phyloP scores from a whole-genome alignment of 768 basidiomycete genomes.

The Termitomyces sp. region DNA sequence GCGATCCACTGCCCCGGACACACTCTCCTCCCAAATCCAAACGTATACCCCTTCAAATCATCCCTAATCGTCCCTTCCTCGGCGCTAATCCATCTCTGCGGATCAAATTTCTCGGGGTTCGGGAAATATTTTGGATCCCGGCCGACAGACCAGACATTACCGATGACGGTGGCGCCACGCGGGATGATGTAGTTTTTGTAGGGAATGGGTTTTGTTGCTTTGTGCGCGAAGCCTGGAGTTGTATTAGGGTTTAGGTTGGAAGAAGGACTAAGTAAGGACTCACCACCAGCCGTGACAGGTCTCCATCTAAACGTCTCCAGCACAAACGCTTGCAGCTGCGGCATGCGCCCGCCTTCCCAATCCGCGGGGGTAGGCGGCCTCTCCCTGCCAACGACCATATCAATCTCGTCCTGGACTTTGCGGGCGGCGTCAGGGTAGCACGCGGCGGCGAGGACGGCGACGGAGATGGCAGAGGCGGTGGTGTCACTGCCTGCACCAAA shows the following conservation, averaged over 20 bases:
- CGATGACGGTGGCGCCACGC: slow-evolving; percentile 50
- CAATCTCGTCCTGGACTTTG: slow-evolving; percentile 50
- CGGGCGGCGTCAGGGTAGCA: slow-evolving; percentile 47
- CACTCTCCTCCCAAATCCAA: slow-evolving; percentile 59
- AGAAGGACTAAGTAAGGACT: too few species aligned
- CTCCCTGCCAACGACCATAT: slow-evolving; percentile 43
- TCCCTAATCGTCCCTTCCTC: slow-evolving; percentile 40
- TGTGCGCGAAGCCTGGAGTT: slow-evolving; percentile 57
- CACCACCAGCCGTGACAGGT: slow-evolving; percentile 45
- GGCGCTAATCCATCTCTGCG: slow-evolving; percentile 47
- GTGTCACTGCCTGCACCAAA: slow-evolving; percentile 68
- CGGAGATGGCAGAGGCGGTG: slow-evolving; percentile 53
- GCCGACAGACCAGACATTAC: slow-evolving; percentile 58
- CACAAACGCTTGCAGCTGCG: slow-evolving; percentile 45
- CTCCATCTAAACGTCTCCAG: slow-evolving; percentile 46
- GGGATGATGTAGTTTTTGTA: slow-evolving; percentile 53
- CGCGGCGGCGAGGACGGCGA: slow-evolving; percentile 53
- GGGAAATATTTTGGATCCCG: slow-evolving; percentile 55
- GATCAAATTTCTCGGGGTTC: slow-evolving; percentile 54
- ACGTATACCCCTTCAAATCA: slow-evolving; percentile 47
- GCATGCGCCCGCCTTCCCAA: slow-evolving; percentile 3
- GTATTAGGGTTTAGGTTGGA: too few species aligned
- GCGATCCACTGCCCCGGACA: slow-evolving; percentile 66
- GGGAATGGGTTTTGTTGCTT: slow-evolving; percentile 56
- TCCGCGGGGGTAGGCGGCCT: slow-evolving; percentile 13